phyloP scores from a whole-genome alignment of 2,329 filamentous ascomycete species.

The Pseudogymnoascus sp. region DNA sequence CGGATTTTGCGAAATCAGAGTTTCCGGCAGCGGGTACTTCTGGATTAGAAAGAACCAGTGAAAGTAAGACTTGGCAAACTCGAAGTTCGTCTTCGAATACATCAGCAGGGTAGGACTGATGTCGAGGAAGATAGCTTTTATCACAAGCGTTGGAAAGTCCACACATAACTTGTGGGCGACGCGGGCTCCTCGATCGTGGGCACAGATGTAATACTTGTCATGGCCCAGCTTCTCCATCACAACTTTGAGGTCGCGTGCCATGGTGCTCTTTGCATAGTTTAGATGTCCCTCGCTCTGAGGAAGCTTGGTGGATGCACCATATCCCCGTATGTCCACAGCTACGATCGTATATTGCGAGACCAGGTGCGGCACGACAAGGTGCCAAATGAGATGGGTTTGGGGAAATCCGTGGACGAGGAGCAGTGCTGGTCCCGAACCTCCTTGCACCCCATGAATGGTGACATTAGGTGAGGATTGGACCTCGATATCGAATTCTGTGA shows the following conservation, averaged over 20 bases:
- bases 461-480: slow-evolving; percentile 27
- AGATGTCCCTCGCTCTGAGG: slow-evolving; percentile 1
- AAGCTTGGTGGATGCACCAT: slow-evolving; percentile 42
- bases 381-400: slow-evolving; percentile 45
- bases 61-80: slow-evolving; percentile 42
- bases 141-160: slow-evolving; percentile 28
- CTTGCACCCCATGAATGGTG: slow-evolving; percentile 36
- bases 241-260: slow-evolving; percentile 38
- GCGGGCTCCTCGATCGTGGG: slow-evolving; percentile 48
- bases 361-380: slow-evolving; percentile 35
- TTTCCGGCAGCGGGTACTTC: slow-evolving; percentile 40
- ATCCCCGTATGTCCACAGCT: slow-evolving; percentile 42
- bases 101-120: slow-evolving; percentile 48
- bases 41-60: slow-evolving; percentile 54
- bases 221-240: slow-evolving; percentile 38
- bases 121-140: slow-evolving; percentile 39
- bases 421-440: slow-evolving; percentile 31
- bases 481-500: slow-evolving; percentile 32
- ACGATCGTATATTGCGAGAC: slow-evolving; percentile 34
- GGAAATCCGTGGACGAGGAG: slow-evolving; percentile 44
- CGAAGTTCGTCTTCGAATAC: slow-evolving; percentile 36
- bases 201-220: slow-evolving; percentile 39
- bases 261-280: slow-evolving; percentile 38
- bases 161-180: slow-evolving; percentile 47
- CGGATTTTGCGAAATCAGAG: slow-evolving; percentile 32